phyloP scores from a whole-genome alignment of 768 basidiomycete species.

The Asterophora parasitica region DNA sequence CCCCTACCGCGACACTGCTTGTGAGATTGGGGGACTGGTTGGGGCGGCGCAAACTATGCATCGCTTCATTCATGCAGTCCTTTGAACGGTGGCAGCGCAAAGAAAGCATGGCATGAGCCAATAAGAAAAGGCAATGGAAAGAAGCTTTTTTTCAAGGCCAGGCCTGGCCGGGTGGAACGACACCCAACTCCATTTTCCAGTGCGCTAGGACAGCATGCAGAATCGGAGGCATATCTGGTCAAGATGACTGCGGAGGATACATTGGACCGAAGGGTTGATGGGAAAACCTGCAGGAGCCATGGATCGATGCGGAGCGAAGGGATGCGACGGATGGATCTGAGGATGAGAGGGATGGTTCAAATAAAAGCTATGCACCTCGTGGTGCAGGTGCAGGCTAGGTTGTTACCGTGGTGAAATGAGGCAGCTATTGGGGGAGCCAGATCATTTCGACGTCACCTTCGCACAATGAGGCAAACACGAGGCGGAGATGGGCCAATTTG shows the following conservation, averaged over 20 bases:
- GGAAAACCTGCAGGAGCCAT: constrained; percentile 1
- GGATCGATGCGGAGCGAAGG: neutral
- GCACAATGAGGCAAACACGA: constrained; percentile 13
- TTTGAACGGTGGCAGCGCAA: too few relatives aligned
- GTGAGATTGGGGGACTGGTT: too few relatives aligned
- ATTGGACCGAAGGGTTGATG: constrained; percentile 1
- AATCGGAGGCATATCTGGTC: neutral
- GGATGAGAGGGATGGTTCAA: neutral
- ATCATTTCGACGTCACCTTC: constrained; percentile 4
- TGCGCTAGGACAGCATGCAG: neutral
- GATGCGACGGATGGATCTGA: neutral
- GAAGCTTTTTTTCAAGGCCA: neutral
- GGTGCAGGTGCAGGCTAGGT: neutral
- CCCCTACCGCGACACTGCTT: too few relatives aligned
- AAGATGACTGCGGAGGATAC: constrained; percentile 2
- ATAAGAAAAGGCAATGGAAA: too few relatives aligned
- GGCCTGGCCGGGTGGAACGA: neutral
- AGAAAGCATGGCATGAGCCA: too few relatives aligned
- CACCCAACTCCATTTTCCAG: neutral
- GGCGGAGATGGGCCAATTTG: constrained; percentile 3
- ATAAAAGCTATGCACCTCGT: constrained; percentile 9
- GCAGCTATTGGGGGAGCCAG: neutral
- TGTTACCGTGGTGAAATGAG: neutral
- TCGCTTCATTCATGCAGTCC: too few relatives aligned
- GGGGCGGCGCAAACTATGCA: too few relatives aligned